These are phyloP conservation scores for Cryphonectria parasitica DNA, from an alignment of 2,329 filamentous ascomycete genomes.

Conservation along the genomic window DNA sequence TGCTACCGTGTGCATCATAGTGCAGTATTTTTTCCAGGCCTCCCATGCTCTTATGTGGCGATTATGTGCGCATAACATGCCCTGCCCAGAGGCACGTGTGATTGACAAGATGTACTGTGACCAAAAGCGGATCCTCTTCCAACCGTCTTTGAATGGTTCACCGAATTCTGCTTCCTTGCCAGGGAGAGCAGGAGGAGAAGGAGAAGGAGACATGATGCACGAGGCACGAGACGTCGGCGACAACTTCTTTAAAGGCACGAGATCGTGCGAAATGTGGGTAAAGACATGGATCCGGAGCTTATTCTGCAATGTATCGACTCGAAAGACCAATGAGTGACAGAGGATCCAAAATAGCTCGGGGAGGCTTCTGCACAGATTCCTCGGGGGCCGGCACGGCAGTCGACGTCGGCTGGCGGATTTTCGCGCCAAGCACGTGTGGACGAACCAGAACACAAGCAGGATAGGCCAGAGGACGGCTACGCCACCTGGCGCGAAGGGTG, in stretches of 20 bases:
- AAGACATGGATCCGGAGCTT: neutral
- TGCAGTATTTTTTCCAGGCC: neutral
- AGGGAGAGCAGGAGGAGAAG: neutral
- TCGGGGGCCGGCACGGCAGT: neutral
- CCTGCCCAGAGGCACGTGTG: neutral
- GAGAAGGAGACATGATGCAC: too few relatives aligned
- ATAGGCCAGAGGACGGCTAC: neutral
- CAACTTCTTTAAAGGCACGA: neutral
- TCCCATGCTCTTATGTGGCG: neutral
- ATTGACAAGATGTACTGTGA: neutral
- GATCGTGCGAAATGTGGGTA: neutral
- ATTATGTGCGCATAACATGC: neutral
- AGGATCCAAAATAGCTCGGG: neutral
- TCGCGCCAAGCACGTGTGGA: neutral
- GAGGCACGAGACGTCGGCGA: neutral
- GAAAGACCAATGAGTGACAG: neutral
- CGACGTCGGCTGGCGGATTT: neutral
- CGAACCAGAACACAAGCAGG: neutral
- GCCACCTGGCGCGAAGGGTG: neutral
- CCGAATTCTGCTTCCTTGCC: neutral
- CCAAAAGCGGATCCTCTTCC: neutral
- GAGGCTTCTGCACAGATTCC: slow-evolving; percentile 1
- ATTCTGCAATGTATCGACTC: neutral
- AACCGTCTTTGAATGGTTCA: neutral
- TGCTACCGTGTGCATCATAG: neutral